Conservation (phyloP, 257 asterid species). For the Echites panduratus region DNA sequence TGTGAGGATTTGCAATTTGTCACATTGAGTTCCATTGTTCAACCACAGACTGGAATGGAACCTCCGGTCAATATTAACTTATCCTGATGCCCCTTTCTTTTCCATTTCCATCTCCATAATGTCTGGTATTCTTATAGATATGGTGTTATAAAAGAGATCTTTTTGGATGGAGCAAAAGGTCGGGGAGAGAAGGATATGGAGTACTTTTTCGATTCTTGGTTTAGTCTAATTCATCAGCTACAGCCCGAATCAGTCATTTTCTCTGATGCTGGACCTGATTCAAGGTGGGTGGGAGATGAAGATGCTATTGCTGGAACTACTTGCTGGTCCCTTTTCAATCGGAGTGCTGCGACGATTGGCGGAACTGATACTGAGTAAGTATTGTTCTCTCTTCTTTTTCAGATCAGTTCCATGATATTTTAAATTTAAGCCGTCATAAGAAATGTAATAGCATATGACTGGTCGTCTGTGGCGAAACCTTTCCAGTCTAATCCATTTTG, state of each 20-base stretch:
- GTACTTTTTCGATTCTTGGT: constrained; percentile 87
- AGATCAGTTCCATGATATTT: constrained; percentile 3
- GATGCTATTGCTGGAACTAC: constrained; percentile 69
- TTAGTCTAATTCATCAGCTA: constrained; percentile 72
- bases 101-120: not conserved
- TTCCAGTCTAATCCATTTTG: not conserved
- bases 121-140: constrained; percentile 39
- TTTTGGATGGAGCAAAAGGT: constrained; percentile 91
- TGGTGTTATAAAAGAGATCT: constrained; percentile 68
- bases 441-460: not conserved
- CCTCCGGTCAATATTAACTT: not conserved
- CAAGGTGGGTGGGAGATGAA: constrained; percentile 94
- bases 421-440: not conserved
- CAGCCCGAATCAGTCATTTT: constrained; percentile 79
- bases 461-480: too few relatives aligned
- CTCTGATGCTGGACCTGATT: constrained; percentile 88
- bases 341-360: constrained; percentile 54
- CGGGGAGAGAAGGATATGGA: constrained; percentile 88
- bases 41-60: not conserved
- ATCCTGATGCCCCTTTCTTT: not conserved
- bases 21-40: not conserved
- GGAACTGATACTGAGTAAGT: constrained; percentile 54
- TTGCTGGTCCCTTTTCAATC: constrained; percentile 92
- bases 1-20: not conserved
- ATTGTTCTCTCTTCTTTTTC: constrained; percentile 8